Evolutionary conservation across 176 grass and related monocot genomes (phyloP).

Genomic region (Juncus inflexus): DNA sequence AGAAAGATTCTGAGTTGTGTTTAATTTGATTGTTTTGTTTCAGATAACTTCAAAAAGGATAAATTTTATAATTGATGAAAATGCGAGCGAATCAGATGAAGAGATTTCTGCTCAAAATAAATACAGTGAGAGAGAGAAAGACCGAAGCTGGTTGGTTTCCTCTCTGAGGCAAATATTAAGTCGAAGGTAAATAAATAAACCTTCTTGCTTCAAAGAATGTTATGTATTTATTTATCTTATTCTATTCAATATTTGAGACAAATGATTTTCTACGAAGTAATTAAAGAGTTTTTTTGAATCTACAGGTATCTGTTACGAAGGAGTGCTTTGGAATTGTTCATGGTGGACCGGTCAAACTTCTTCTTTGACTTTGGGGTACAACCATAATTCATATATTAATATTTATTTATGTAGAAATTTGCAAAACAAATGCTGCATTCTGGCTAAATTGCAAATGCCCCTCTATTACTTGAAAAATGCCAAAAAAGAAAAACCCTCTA

Average conservation of each 20-base stretch:
- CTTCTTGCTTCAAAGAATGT: background rate
- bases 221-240: slow-evolving; percentile 1
- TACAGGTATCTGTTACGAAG: slow-evolving; percentile 89
- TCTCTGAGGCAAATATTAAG: slow-evolving; percentile 98
- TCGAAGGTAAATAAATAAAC: slow-evolving; percentile 53
- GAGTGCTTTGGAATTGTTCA: slow-evolving; percentile 98
- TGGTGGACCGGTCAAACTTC: slow-evolving; percentile 96
- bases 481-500: too few species aligned
- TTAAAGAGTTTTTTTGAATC: background rate
- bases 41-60: slow-evolving; percentile 98
- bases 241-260: background rate
- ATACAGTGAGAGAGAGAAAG: slow-evolving; percentile 66
- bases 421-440: too few species aligned
- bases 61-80: slow-evolving; percentile 83
- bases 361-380: slow-evolving; percentile 98
- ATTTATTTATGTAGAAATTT: too few species aligned
- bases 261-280: too few species aligned
- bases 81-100: slow-evolving; percentile 49
- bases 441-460: too few species aligned
- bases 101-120: slow-evolving; percentile 45
- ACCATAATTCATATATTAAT: background rate
- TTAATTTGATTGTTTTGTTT: background rate
- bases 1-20: too few species aligned
- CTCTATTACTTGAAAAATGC: too few species aligned
- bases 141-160: slow-evolving; percentile 94